These are phyloP conservation scores for Hymenoscyphus fraxineus DNA, from an alignment of 2,329 filamentous ascomycete species.

Conservation along the genomic window DNA sequence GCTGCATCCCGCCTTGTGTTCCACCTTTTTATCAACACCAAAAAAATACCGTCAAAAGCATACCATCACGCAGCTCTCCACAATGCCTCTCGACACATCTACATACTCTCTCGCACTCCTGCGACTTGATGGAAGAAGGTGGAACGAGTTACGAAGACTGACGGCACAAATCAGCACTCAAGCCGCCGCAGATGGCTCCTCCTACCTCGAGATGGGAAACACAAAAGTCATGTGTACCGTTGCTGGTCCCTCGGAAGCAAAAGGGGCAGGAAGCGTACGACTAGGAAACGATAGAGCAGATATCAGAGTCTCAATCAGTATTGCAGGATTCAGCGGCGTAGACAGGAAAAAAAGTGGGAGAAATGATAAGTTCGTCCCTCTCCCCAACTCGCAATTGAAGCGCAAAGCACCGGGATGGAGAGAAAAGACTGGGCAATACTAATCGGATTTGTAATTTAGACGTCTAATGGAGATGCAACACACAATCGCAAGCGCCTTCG, in stretches of 20 bases:
- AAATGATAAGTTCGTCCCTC: conserved; percentile 75
- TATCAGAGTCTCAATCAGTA: conserved; percentile 75
- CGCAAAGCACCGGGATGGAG: neutral
- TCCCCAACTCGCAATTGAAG: neutral
- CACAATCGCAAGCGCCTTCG: conserved; percentile 73
- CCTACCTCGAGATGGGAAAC: conserved; percentile 94
- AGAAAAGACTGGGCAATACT: neutral
- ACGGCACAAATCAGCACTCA: conserved; percentile 90
- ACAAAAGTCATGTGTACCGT: conserved; percentile 95
- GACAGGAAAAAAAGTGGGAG: conserved; percentile 75
- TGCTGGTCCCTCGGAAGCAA: conserved; percentile 73
- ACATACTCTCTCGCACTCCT: conserved; percentile 84
- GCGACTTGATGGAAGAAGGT: conserved; percentile 79
- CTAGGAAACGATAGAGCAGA: conserved; percentile 50
- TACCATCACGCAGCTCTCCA: conserved; percentile 1
- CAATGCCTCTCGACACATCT: conserved; percentile 91
- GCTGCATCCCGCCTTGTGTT: neutral
- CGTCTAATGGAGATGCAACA: conserved; percentile 77
- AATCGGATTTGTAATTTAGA: conserved; percentile 43
- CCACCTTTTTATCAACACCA: neutral
- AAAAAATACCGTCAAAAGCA: neutral
- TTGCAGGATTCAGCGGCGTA: conserved; percentile 84
- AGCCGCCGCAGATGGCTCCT: conserved; percentile 85
- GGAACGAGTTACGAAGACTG: conserved; percentile 92
- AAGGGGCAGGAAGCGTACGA: conserved; percentile 42